Percentiles rank a stretch among this genome's conserved stretches.
Conservation (phyloP, 768 basidiomycete genomes). For the Termitomyces sp. region DNA sequence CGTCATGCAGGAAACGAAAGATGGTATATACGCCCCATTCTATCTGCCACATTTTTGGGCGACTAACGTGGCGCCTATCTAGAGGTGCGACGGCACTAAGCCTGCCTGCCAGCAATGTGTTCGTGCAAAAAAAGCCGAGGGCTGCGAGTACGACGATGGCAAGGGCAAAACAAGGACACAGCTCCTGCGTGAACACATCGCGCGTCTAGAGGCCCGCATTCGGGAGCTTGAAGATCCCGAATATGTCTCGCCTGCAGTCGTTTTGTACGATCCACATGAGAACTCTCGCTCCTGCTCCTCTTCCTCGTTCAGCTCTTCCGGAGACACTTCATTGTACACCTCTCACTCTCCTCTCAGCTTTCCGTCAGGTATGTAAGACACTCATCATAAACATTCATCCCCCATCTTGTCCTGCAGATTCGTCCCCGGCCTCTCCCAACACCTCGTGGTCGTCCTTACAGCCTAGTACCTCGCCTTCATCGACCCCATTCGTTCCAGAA, state of each 20-base stretch:
- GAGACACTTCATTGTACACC: conserved; percentile 48
- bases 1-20: conserved; percentile 57
- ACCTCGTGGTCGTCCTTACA: conserved; percentile 49
- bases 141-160: conserved; percentile 82
- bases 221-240: conserved; percentile 77
- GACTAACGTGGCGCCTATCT: conserved; percentile 12
- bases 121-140: conserved; percentile 73
- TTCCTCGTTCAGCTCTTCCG: conserved; percentile 54
- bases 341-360: conserved; percentile 53
- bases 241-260: conserved; percentile 64
- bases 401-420: conserved; percentile 29
- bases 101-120: conserved; percentile 79
- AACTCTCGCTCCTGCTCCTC: conserved; percentile 54
- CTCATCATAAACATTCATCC: neutral
- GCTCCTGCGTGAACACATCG: conserved; percentile 73
- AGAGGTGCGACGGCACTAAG: conserved; percentile 79
- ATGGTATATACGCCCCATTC: conserved; percentile 42
- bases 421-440: conserved; percentile 47
- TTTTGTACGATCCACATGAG: conserved; percentile 66
- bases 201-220: conserved; percentile 68
- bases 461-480: conserved; percentile 49
- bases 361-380: conserved; percentile 43
- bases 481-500: conserved; percentile 46
- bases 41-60: neutral
- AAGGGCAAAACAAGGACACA: conserved; percentile 83